Evolutionary conservation across 495 filamentous ascomycete species (phyloP).

Genomic region (Clavariopsis aquatica): DNA sequence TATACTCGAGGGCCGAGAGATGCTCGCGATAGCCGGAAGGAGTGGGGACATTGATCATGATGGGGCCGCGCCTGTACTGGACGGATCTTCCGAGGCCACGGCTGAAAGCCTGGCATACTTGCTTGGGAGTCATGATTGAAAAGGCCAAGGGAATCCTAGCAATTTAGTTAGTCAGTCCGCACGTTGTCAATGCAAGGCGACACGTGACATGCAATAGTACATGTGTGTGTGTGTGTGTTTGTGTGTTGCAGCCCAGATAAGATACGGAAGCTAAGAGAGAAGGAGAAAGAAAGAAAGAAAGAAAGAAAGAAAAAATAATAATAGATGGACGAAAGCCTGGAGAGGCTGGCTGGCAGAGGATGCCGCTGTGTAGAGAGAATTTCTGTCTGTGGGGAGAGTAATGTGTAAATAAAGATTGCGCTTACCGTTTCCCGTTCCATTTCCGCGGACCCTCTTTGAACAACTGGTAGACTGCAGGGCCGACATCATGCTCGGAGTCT

Average conservation of each 20-base stretch:
- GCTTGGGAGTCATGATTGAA: slow-evolving; percentile 78
- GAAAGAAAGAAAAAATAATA: neutral
- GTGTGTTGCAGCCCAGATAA: neutral
- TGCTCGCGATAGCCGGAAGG: slow-evolving; percentile 89
- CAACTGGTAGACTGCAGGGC: slow-evolving; percentile 89
- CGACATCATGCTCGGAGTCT: slow-evolving; percentile 95
- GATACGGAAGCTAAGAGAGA: slow-evolving; percentile 10
- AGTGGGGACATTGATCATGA: slow-evolving; percentile 82
- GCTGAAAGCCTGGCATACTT: slow-evolving; percentile 79
- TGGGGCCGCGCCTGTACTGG: slow-evolving; percentile 71
- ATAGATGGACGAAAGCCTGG: neutral
- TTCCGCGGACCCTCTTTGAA: slow-evolving; percentile 88
- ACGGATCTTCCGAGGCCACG: slow-evolving; percentile 76
- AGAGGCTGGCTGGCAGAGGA: slow-evolving; percentile 6
- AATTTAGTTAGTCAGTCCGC: slow-evolving; percentile 16
- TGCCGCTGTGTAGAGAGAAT: neutral
- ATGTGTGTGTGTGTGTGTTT: too few species aligned
- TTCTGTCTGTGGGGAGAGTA: slow-evolving; percentile 7
- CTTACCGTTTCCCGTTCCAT: slow-evolving; percentile 79
- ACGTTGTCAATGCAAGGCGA: neutral
- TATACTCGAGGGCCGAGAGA: slow-evolving; percentile 66
- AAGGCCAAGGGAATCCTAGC: slow-evolving; percentile 85
- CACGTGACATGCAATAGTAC: slow-evolving; percentile 10
- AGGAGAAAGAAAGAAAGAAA: neutral
- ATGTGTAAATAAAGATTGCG: slow-evolving; percentile 17